Base-by-base conservation (phyloP, 2,329 filamentous ascomycete genomes). In the Trichoderma harzianum region DNA sequence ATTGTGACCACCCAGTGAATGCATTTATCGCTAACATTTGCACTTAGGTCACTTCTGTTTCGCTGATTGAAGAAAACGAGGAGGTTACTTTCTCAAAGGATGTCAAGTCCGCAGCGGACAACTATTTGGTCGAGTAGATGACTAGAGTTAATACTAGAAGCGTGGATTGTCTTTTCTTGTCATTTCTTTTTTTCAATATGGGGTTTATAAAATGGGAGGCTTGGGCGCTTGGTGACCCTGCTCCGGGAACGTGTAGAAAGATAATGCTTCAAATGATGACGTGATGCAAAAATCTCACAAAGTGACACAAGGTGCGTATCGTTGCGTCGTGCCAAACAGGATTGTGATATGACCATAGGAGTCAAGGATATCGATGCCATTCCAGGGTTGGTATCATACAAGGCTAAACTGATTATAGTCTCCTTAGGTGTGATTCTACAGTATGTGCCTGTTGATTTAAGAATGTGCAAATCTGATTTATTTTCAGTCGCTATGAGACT, bases 71-170 rank as follows among this genome's bases (percentile, higher is more conserved):
- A 75, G 89, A 93, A 84, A 88, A 90, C 75, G 92, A 95, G 80
- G 90, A 93, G 65, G 91, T 97, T 68, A 90, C 90, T 24, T 97
- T 94, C 83, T 92, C 92, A 61, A 95, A 94, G 83, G 93, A 96
- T 71, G 84, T 95, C 80, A 93, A 91, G 83, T 93, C 90, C 24
- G 85, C 90, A 70, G 91, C 93, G 6, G 93, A 95, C 75, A 89
- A 88, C 74, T 97, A 93, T 82, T 78, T 90, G 74, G 91, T 97
- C 78, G 91, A 93, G 83, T 95, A 90, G 82, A 82, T 72, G 65
- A 73, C 68, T 73, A 76, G 73, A 76, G 70, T 68, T 58, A 69
- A 61, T 72, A 51, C 51, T 60, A 62, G 47, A 70, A 73, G 53
- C 60, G 65, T 74, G 57, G 73, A 70, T 74, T 69, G 57, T n/a